Evolutionary conservation across 2,329 filamentous ascomycete species (phyloP).

Genomic region (Furcasterigmium furcatum): DNA sequence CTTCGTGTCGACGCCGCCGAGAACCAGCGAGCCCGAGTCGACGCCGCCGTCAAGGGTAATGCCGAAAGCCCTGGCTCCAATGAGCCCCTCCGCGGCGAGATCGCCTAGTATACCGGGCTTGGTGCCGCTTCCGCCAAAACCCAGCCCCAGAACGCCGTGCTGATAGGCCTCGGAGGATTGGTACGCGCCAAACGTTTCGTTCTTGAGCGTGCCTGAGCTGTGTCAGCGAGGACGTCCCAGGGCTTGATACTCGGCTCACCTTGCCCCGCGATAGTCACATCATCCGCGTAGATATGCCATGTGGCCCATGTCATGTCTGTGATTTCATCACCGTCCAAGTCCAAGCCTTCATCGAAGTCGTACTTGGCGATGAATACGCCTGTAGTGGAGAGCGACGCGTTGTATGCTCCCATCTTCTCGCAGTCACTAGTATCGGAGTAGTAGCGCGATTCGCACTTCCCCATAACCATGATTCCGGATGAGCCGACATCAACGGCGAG

Average conservation of each 20-base stretch:
- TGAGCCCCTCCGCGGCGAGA: background rate
- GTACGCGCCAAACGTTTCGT: background rate
- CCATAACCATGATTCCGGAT: background rate
- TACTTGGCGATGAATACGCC: background rate
- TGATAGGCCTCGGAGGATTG: background rate
- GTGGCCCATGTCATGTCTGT: background rate
- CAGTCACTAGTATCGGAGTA: background rate
- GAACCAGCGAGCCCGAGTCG: slow-evolving; percentile 28
- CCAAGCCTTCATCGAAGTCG: background rate
- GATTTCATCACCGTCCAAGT: too few species aligned
- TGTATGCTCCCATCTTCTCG: background rate
- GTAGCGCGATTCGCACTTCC: background rate
- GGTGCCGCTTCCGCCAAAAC: background rate
- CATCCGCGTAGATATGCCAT: background rate
- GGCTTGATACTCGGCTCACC: background rate
- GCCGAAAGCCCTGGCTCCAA: background rate
- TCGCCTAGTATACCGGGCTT: background rate
- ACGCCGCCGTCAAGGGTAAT: background rate
- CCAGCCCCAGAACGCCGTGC: background rate
- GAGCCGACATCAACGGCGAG: background rate
- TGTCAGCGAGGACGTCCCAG: background rate
- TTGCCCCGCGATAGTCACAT: background rate
- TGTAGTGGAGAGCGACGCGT: background rate
- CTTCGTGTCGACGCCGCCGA: slow-evolving; percentile 54
- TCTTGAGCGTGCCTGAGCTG: background rate